Evolutionary conservation across 2,329 filamentous ascomycete genomes (phyloP).

Genomic region (Tricladium varicosporioides): DNA sequence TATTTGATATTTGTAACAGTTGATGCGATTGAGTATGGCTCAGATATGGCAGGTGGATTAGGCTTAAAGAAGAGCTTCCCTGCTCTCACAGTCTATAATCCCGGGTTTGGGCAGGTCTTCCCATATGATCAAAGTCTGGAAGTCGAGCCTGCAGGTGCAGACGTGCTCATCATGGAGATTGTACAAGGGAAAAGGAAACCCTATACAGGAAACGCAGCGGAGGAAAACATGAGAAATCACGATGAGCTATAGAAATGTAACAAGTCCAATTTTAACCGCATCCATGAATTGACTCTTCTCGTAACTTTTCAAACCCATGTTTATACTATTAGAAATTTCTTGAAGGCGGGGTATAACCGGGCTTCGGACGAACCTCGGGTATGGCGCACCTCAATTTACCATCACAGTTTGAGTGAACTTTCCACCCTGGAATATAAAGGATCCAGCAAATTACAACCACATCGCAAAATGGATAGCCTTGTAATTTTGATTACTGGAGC

Average conservation of each 20-base stretch:
- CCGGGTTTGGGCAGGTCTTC: constrained; percentile 44
- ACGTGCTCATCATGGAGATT: constrained; percentile 40
- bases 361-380: neutral
- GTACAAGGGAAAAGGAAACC: neutral
- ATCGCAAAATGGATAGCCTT: constrained; percentile 1
- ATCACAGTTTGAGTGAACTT: neutral
- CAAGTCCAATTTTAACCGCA: too few relatives aligned
- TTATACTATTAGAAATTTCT: too few relatives aligned
- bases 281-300: too few relatives aligned
- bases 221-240: neutral
- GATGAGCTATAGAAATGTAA: neutral
- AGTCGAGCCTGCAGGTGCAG: constrained; percentile 38
- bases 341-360: neutral
- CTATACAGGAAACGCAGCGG: neutral
- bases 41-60: constrained; percentile 40
- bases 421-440: neutral
- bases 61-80: constrained; percentile 36
- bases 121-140: constrained; percentile 34
- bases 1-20: constrained; percentile 49
- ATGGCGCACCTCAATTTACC: neutral
- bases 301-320: too few relatives aligned
- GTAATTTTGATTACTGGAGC: constrained; percentile 48
- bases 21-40: constrained; percentile 43
- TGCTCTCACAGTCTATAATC: constrained; percentile 45
- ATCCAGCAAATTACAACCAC: too few relatives aligned